Evolutionary conservation across 2,329 filamentous ascomycete genomes (phyloP).

Genomic region (Verticillium longisporum): DNA sequence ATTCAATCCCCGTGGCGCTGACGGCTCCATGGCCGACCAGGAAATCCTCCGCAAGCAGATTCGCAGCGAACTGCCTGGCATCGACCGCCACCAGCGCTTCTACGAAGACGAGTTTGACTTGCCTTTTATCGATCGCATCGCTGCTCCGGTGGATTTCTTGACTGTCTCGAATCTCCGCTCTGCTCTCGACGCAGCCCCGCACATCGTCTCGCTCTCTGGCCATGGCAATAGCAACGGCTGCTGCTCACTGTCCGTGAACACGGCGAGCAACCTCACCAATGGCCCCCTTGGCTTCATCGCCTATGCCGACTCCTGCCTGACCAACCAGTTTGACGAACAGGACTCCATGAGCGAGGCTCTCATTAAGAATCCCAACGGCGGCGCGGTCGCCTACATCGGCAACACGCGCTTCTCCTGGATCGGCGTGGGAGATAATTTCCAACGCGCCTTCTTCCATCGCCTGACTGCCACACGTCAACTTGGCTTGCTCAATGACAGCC

Average conservation of each 20-base stretch:
- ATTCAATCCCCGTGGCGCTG: neutral
- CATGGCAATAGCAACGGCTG: neutral
- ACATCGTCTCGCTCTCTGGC: neutral
- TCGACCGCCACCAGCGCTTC: neutral
- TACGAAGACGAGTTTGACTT: neutral
- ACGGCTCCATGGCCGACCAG: neutral
- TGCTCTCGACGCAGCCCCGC: neutral
- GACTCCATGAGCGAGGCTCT: neutral
- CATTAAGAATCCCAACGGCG: neutral
- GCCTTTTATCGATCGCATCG: neutral
- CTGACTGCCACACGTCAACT: neutral
- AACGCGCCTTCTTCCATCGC: neutral
- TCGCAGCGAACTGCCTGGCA: neutral
- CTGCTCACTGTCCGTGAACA: neutral
- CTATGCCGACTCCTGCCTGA: neutral
- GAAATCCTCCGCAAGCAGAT: neutral
- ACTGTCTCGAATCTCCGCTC: neutral
- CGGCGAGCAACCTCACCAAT: neutral
- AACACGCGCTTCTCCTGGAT: neutral
- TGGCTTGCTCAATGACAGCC: neutral
- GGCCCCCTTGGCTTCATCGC: neutral
- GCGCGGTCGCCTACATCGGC: neutral
- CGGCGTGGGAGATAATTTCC: neutral
- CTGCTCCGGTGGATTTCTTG: neutral
- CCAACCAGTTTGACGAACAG: neutral